A percentile compares a stretch with the other conserved stretches of the same genome.
Conservation (phyloP, 345 rosid genomes). For the Turritis glabra region DNA sequence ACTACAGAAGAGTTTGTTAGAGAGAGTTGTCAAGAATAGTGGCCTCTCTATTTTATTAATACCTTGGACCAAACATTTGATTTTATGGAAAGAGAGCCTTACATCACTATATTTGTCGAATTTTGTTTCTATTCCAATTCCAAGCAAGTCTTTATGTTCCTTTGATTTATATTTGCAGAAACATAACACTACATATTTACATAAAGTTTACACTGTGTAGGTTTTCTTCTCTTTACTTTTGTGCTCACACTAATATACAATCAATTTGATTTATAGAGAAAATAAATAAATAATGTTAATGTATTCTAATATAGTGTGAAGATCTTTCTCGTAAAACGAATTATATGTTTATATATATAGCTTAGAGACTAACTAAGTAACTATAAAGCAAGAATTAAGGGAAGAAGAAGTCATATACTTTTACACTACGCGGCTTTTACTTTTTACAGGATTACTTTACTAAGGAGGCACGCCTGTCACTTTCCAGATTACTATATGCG, state of each 20-base stretch:
- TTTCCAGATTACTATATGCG: constrained; percentile 11
- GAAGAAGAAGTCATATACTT: constrained; percentile 25
- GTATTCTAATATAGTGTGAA: not conserved
- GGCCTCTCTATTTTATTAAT: constrained; percentile 5
- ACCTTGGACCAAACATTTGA: constrained; percentile 30
- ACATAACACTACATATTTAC: not conserved
- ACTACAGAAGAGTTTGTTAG: constrained; percentile 30
- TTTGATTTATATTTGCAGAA: not conserved
- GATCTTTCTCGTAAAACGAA: constrained; percentile 18
- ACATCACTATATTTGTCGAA: not conserved
- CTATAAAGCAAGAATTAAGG: not conserved
- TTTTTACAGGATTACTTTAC: not conserved
- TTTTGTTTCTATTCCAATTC: not conserved
- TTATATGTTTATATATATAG: not conserved
- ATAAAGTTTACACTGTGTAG: not conserved
- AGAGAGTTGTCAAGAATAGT: constrained; percentile 34
- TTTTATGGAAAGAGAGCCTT: constrained; percentile 1
- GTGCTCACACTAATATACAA: not conserved
- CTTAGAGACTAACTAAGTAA: not conserved
- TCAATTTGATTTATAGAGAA: not conserved
- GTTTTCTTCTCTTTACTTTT: not conserved
- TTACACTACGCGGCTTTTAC: constrained; percentile 30
- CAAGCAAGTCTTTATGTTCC: not conserved
- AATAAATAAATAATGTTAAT: not conserved
- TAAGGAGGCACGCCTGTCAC: constrained; percentile 21